Percentiles rank a stretch among this genome's conserved stretches.
Evolutionary conservation across 177 flowering plant species (phyloP).

Genomic region (Tripterygium wilfordii): DNA sequence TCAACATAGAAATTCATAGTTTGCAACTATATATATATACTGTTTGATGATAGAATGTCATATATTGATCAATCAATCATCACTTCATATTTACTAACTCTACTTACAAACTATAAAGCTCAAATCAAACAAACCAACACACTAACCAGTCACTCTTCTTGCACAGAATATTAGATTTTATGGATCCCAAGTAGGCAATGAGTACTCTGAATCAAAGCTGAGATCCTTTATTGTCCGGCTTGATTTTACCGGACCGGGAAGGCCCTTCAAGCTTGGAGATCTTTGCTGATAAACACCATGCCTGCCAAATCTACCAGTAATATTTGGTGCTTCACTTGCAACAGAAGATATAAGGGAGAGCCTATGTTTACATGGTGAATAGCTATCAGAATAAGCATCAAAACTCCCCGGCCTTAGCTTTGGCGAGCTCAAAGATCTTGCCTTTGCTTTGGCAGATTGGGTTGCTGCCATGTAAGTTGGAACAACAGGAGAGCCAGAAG

Average conservation of each 20-base stretch:
- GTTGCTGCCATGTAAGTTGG: conserved; percentile 70
- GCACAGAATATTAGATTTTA: too few relatives aligned
- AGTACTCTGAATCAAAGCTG: conserved; percentile 31
- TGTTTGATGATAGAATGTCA: too few relatives aligned
- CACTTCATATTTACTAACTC: too few relatives aligned
- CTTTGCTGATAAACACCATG: conserved; percentile 22
- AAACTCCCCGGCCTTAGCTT: conserved; percentile 31
- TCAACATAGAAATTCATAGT: too few relatives aligned
- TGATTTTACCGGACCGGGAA: conserved; percentile 29
- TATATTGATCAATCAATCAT: too few relatives aligned
- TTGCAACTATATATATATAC: too few relatives aligned
- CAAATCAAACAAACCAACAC: too few relatives aligned
- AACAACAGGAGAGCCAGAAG: conserved; percentile 22
- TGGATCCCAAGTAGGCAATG: conserved; percentile 23
- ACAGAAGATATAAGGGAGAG: conserved; percentile 29
- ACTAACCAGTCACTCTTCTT: too few relatives aligned
- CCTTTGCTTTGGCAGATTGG: conserved; percentile 50
- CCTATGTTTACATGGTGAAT: conserved; percentile 50
- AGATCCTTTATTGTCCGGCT: conserved; percentile 20
- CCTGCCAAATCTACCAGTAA: conserved; percentile 16
- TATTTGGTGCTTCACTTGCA: conserved; percentile 26
- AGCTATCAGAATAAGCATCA: conserved; percentile 36
- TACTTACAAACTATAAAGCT: too few relatives aligned
- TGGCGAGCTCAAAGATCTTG: conserved; percentile 52
- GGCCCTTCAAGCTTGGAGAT: conserved; percentile 41